Evolutionary conservation across 176 grass and related monocot genomes (phyloP), one percentile per base, ranked within the genome.

Genomic region (Otatea glauca): DNA sequence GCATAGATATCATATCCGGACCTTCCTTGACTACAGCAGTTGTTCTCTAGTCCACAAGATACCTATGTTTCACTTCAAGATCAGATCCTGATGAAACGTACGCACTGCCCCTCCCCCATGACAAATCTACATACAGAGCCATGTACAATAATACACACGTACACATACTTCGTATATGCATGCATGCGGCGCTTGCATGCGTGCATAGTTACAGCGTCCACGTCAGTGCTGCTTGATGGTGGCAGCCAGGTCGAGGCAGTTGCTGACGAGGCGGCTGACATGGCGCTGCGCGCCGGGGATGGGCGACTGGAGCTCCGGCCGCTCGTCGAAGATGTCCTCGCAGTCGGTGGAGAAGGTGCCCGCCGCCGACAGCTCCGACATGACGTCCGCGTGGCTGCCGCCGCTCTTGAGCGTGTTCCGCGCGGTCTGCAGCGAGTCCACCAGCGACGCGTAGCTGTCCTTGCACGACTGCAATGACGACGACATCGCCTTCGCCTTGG

Each of bases 201-300:
- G 14, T 45, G 37, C 39, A 18, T 9, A 21, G 38, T 15, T 38
- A 68, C 34, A 67, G 6, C 65, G 13, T 20, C 69, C 71, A 81
- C 45, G 27, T 64, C 56, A 18, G 47, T 58, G 41, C 38, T 76
- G 49, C 86, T 65, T 78, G 45, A 92, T 83, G 79, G 53, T 75
- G 42, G 90, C 20, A n/a, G 90, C 90, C 51, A 92, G 59, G 61
- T 89, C 87, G 53, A 92, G 75, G 68, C 87, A 89, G 83, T 89
- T 89, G 83, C 54, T 89, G 79, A 92, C 79, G 68, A 92, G 87
- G 51, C 86, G 87, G 44, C 10, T 58, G 79, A 92, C 6, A 44
- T 86, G 87, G 62, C 62, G 63, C 83, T 84, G 79, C 23, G 70
- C 53, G 60, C 75, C 62, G 3, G 48, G 51, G 66, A 89, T 79